Conservation (phyloP, 306 rosid species). For the Vigna reflexopilosa region DNA sequence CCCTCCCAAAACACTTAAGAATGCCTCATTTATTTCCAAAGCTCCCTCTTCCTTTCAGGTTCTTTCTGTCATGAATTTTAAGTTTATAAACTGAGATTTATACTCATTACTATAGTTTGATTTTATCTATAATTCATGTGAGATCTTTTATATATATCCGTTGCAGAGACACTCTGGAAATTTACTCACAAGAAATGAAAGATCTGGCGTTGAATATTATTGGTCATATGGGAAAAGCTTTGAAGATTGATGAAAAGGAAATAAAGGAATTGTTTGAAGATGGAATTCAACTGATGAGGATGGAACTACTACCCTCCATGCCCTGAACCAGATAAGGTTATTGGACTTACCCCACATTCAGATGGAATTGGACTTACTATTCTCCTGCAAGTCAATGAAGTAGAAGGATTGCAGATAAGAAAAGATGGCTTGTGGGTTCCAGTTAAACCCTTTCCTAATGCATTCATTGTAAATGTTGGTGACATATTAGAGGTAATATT, state of each 20-base stretch:
- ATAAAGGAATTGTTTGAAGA: background rate
- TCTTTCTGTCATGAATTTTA: background rate
- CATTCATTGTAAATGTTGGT: background rate
- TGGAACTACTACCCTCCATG: conserved; percentile 22
- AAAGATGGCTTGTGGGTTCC: background rate
- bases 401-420: background rate
- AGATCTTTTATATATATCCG: too few relatives aligned
- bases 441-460: background rate
- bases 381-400: background rate
- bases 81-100: too few relatives aligned
- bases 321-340: background rate
- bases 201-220: background rate
- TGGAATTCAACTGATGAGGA: conserved; percentile 13
- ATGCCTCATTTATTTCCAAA: conserved; percentile 16
- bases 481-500: conserved; percentile 17
- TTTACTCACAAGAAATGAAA: conserved; percentile 6
- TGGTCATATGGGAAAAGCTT: background rate
- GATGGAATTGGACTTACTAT: background rate
- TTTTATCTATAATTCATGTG: too few relatives aligned
- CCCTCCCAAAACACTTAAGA: conserved; percentile 2
- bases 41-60: conserved; percentile 23
- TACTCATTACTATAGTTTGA: too few relatives aligned
- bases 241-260: conserved; percentile 8
- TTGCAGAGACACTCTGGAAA: conserved; percentile 1
- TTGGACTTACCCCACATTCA: conserved; percentile 3